Conservation (phyloP, 345 rosid genomes). For the Heritiera fomes region DNA sequence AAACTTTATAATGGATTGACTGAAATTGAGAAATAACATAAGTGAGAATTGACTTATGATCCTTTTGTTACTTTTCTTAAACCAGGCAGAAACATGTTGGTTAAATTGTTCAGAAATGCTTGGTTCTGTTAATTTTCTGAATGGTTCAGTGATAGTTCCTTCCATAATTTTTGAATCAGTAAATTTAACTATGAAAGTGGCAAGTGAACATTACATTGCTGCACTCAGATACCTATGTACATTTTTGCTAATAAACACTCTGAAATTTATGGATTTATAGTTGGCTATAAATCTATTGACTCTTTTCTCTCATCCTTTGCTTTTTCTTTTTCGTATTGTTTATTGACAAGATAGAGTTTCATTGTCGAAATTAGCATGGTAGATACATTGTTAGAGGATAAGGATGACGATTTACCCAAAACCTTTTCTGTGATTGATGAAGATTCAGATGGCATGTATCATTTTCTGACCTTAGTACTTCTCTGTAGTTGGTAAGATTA, state of each 20-base stretch:
- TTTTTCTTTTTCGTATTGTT: no score
- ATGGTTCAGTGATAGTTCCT: background rate
- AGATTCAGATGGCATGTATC: no score
- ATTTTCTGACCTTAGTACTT: no score
- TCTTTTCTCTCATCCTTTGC: no score
- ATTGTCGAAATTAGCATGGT: no score
- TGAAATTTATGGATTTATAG: background rate
- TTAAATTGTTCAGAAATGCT: background rate
- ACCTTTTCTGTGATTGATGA: no score
- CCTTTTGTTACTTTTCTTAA: background rate
- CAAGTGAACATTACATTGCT: background rate
- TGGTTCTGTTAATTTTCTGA: background rate
- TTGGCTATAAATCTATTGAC: no score
- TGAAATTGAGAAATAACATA: background rate
- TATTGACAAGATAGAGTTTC: no score
- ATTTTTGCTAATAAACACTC: background rate
- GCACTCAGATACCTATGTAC: background rate
- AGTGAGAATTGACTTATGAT: background rate
- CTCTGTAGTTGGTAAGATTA: no score
- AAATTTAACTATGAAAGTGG: background rate
- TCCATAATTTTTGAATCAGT: background rate
- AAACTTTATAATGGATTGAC: background rate
- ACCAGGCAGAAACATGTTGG: background rate
- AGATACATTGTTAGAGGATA: no score
- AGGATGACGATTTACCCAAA: no score